Evolutionary conservation across 441 rosid genomes (phyloP).

Genomic region (Iberis amara): DNA sequence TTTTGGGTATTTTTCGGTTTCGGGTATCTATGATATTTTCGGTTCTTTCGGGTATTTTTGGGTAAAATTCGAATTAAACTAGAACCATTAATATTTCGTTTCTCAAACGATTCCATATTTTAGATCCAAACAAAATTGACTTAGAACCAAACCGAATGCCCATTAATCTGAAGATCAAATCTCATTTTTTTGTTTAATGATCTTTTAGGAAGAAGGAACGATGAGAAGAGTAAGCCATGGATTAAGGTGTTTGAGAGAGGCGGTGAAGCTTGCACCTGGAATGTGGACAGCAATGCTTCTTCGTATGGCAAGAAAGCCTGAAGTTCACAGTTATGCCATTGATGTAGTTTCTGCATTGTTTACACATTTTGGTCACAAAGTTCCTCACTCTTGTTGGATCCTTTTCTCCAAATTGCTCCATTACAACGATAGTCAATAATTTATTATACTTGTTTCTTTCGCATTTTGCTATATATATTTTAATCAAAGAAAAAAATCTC

Average conservation of each 20-base stretch:
- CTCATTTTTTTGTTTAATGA: neutral
- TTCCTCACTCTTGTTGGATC: slow-evolving; percentile 58
- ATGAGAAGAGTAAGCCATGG: slow-evolving; percentile 53
- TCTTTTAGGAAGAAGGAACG: slow-evolving; percentile 44
- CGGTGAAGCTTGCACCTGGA: slow-evolving; percentile 70
- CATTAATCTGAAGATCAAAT: too few species aligned
- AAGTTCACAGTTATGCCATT: slow-evolving; percentile 46
- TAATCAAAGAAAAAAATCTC: too few species aligned
- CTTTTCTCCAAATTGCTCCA: slow-evolving; percentile 60
- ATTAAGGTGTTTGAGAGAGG: slow-evolving; percentile 46
- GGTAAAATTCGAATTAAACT: too few species aligned
- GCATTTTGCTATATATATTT: too few species aligned
- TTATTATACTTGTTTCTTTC: neutral
- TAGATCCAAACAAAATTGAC: too few species aligned
- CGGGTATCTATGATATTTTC: too few species aligned
- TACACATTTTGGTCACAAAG: slow-evolving; percentile 41
- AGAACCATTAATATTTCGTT: too few species aligned
- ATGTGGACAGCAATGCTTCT: slow-evolving; percentile 77
- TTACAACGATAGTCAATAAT: slow-evolving; percentile 14
- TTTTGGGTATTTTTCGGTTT: neutral
- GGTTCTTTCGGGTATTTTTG: too few species aligned
- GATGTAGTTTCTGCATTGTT: slow-evolving; percentile 55
- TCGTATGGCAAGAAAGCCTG: slow-evolving; percentile 56
- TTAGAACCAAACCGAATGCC: too few species aligned
- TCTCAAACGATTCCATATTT: too few species aligned